A percentile compares a stretch with the other conserved stretches of the same genome.
phyloP scores from a whole-genome alignment of 345 rosid species.

The Gossypium herbaceum region DNA sequence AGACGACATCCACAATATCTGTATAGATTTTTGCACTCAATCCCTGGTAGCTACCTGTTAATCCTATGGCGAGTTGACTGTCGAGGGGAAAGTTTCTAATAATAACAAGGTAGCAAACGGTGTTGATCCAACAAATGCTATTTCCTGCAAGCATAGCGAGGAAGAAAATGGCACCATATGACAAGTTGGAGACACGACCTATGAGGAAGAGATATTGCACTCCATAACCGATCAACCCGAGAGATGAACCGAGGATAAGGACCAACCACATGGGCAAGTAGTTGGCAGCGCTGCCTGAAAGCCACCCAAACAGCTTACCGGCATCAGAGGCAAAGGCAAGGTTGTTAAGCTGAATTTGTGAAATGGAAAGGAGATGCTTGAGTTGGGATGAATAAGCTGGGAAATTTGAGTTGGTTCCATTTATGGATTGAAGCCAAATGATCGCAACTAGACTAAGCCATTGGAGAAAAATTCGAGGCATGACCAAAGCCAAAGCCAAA shows the following conservation, averaged over 20 bases:
- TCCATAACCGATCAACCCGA: constrained; percentile 76
- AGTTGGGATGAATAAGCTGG: constrained; percentile 91
- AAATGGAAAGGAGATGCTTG: constrained; percentile 61
- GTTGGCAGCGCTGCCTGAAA: constrained; percentile 77
- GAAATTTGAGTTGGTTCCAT: constrained; percentile 77
- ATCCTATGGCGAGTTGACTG: constrained; percentile 67
- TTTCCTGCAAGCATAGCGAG: constrained; percentile 78
- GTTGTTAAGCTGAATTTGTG: constrained; percentile 75
- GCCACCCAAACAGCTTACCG: constrained; percentile 80
- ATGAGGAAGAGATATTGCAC: constrained; percentile 34
- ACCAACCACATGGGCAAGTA: constrained; percentile 71
- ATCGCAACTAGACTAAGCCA: constrained; percentile 78
- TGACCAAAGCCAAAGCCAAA: constrained; percentile 13
- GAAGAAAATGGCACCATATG: constrained; percentile 51
- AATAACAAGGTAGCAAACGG: constrained; percentile 56
- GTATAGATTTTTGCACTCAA: constrained; percentile 79
- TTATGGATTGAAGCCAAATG: constrained; percentile 38
- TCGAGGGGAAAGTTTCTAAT: constrained; percentile 50
- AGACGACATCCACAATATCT: constrained; percentile 41
- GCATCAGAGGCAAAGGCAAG: constrained; percentile 93
- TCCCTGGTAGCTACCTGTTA: constrained; percentile 71
- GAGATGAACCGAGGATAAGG: constrained; percentile 53
- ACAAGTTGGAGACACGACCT: constrained; percentile 33
- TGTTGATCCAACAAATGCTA: constrained; percentile 97
- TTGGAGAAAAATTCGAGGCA: constrained; percentile 38